Conservation (phyloP, 495 filamentous ascomycete genomes). For the Xylaria intraflava region DNA sequence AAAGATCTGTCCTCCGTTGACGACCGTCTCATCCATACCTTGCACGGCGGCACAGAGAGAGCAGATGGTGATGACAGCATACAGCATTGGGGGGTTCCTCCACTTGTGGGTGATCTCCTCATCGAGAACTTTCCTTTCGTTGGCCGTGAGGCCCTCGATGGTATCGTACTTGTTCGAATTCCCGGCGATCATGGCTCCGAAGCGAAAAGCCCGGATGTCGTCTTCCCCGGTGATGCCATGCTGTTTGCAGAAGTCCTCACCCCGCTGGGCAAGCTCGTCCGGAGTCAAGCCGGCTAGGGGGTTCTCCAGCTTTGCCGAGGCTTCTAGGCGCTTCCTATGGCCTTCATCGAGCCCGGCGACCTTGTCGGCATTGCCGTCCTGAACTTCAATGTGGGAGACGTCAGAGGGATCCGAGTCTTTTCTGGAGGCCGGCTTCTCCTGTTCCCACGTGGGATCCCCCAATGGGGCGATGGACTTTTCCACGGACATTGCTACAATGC, state of each 20-base stretch:
- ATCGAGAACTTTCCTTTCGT: slow-evolving; percentile 52
- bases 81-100: slow-evolving; percentile 60
- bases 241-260: slow-evolving; percentile 57
- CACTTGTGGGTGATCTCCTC: slow-evolving; percentile 63
- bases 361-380: slow-evolving; percentile 1
- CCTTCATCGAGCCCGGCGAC: slow-evolving; percentile 16
- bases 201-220: slow-evolving; percentile 62
- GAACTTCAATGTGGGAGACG: slow-evolving; percentile 16
- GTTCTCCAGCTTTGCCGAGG: slow-evolving; percentile 50
- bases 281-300: slow-evolving; percentile 60
- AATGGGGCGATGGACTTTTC: slow-evolving; percentile 9
- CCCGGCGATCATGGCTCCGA: slow-evolving; percentile 61
- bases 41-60: slow-evolving; percentile 50
- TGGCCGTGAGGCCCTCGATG: slow-evolving; percentile 47
- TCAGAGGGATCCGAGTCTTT: slow-evolving; percentile 19
- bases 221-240: slow-evolving; percentile 56
- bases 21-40: slow-evolving; percentile 70
- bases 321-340: slow-evolving; percentile 21
- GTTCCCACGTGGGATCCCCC: slow-evolving; percentile 9
- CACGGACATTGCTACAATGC: slow-evolving; percentile 10
- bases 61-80: slow-evolving; percentile 59
- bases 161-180: slow-evolving; percentile 42
- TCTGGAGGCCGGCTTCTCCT: slow-evolving; percentile 10
- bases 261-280: slow-evolving; percentile 54
- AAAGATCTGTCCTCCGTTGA: slow-evolving; percentile 70